phyloP scores from a whole-genome alignment of 2,329 filamentous ascomycete species.

The Colletotrichum sp. region DNA sequence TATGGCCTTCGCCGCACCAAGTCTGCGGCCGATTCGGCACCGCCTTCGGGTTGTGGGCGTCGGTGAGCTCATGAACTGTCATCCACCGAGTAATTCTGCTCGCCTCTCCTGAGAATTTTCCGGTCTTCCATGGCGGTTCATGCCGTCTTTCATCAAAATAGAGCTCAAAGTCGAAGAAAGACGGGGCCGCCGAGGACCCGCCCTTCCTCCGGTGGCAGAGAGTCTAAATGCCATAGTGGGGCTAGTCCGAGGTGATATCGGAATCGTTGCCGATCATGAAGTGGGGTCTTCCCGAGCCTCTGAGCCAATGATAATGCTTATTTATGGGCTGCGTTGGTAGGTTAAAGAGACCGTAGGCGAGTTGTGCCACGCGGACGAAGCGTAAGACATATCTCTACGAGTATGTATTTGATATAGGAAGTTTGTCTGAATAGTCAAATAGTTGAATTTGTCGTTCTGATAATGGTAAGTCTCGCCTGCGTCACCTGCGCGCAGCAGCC shows the following conservation, averaged over 20 bases:
- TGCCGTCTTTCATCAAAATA: not conserved
- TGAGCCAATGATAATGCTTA: not conserved
- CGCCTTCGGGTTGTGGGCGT: not conserved
- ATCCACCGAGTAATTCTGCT: not conserved
- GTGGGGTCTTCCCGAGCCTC: not conserved
- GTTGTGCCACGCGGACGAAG: not conserved
- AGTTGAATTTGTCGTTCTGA: not conserved
- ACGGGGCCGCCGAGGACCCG: not conserved
- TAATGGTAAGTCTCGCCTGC: not conserved
- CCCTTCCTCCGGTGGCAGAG: not conserved
- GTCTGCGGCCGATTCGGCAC: not conserved
- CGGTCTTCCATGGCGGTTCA: not conserved
- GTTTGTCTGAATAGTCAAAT: not conserved
- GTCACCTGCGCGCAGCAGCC: not conserved
- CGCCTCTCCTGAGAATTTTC: not conserved
- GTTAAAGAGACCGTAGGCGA: not conserved
- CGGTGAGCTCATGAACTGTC: not conserved
- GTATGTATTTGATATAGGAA: not conserved
- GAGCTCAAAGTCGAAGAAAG: not conserved
- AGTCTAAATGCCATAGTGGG: not conserved
- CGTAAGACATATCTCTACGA: not conserved
- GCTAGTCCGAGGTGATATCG: not conserved
- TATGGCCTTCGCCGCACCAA: not conserved
- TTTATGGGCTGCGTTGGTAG: not conserved
- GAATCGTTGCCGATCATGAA: not conserved